Conservation (phyloP, 2,329 filamentous ascomycete genomes). For the Apiospora marii region DNA sequence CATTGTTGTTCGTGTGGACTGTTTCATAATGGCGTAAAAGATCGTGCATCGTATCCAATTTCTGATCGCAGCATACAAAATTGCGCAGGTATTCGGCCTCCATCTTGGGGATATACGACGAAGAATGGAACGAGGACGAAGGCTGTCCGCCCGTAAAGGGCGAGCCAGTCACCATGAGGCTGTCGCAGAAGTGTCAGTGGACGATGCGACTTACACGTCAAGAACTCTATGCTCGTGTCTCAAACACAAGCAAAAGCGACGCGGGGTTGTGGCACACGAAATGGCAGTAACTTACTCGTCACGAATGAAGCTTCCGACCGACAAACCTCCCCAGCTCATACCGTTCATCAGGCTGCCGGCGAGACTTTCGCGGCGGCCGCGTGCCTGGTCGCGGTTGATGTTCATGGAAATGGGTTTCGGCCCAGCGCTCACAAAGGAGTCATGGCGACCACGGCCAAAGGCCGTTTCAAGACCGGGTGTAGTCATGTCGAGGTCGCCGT, state of each 20-base stretch:
- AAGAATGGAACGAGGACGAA: slow-evolving; percentile 96
- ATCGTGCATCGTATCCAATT: slow-evolving; percentile 90
- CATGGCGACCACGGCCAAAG: slow-evolving; percentile 66
- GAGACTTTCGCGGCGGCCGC: slow-evolving; percentile 68
- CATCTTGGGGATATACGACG: slow-evolving; percentile 93
- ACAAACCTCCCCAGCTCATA: slow-evolving; percentile 97
- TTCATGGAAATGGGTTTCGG: slow-evolving; percentile 75
- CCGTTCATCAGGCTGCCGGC: slow-evolving; percentile 76
- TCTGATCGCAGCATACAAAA: slow-evolving; percentile 93
- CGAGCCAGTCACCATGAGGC: slow-evolving; percentile 97
- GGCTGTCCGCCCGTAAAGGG: slow-evolving; percentile 80
- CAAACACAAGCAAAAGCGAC: slow-evolving; percentile 29
- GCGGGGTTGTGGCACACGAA: slow-evolving; percentile 25
- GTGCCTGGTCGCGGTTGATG: slow-evolving; percentile 66
- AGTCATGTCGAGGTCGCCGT: slow-evolving; percentile 61
- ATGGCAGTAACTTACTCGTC: slow-evolving; percentile 81
- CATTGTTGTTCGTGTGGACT: slow-evolving; percentile 73
- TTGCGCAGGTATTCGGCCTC: slow-evolving; percentile 98
- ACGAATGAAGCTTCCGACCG: slow-evolving; percentile 94
- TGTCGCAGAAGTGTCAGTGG: slow-evolving; percentile 48
- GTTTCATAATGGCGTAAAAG: slow-evolving; percentile 97
- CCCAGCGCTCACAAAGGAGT: slow-evolving; percentile 71
- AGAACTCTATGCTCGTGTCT: slow-evolving; percentile 31
- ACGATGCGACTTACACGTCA: slow-evolving; percentile 32
- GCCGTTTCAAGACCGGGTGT: slow-evolving; percentile 65